These are phyloP conservation scores for Lachancea kluyveri DNA, from an alignment of 805 yeast genomes.

Conservation along the genomic window DNA sequence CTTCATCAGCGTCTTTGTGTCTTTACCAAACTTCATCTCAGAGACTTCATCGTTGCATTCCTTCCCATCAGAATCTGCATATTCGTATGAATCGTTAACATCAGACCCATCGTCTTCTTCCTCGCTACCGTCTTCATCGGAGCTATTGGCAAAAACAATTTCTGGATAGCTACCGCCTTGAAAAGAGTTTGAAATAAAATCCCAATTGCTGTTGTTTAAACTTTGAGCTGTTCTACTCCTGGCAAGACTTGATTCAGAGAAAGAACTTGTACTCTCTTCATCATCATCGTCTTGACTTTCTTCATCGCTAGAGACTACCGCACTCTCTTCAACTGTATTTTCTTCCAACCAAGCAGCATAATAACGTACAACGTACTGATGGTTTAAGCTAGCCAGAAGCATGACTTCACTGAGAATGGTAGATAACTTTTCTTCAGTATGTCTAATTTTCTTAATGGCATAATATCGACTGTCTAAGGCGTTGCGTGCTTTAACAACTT, in stretches of 20 bases:
- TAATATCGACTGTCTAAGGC: conserved; percentile 90
- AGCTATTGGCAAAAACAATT: conserved; percentile 44
- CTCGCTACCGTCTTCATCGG: conserved; percentile 22
- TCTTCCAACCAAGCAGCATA: conserved; percentile 98
- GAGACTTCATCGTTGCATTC: conserved; percentile 3
- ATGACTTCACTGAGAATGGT: conserved; percentile 85
- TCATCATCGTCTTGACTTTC: conserved; percentile 14
- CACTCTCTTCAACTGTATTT: conserved; percentile 36
- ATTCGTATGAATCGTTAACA: conserved; percentile 18
- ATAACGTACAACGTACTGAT: conserved; percentile 92
- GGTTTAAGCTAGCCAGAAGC: conserved; percentile 84
- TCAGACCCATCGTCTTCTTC: conserved; percentile 19
- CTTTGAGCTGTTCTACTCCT: conserved; percentile 26
- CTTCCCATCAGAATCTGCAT: conserved; percentile 2
- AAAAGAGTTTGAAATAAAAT: conserved; percentile 62
- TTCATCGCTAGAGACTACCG: conserved; percentile 30
- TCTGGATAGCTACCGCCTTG: conserved; percentile 42
- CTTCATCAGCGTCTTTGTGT: conserved; percentile 1
- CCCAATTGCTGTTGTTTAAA: conserved; percentile 38
- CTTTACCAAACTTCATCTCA: conserved; percentile 2
- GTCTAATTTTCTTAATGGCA: conserved; percentile 88
- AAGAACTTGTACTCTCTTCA: conserved; percentile 8
- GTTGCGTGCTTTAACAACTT: conserved; percentile 94
- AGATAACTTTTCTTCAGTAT: conserved; percentile 71
- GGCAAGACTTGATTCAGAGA: conserved; percentile 15